Conservation (phyloP, 495 filamentous ascomycete species). For the Evernia prunastri region DNA sequence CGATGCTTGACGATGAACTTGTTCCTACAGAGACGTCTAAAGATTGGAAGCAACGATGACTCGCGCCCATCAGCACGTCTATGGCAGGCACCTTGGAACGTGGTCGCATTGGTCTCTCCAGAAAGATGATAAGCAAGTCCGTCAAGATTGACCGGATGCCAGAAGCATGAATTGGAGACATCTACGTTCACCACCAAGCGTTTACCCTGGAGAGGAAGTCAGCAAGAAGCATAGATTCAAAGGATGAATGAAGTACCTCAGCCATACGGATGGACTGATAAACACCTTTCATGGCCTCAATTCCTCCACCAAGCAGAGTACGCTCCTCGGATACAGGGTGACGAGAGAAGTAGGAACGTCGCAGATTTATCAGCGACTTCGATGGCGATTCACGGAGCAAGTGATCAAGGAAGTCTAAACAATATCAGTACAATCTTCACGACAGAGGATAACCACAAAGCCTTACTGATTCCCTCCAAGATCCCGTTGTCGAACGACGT, state of each 20-base stretch:
- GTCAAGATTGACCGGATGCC: constrained; percentile 30
- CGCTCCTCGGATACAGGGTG: constrained; percentile 32
- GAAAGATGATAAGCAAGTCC: constrained; percentile 15
- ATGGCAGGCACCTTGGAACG: neutral
- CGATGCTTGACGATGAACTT: constrained; percentile 59
- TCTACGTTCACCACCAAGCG: constrained; percentile 76
- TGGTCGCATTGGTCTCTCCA: neutral
- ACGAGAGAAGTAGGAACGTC: constrained; percentile 66
- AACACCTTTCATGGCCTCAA: constrained; percentile 76
- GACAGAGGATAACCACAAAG: neutral
- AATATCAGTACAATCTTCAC: constrained; percentile 22
- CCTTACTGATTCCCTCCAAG: constrained; percentile 70
- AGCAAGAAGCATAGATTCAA: constrained; percentile 11
- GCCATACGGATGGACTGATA: constrained; percentile 73
- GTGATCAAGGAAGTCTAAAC: constrained; percentile 75
- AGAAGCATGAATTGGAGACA: constrained; percentile 72
- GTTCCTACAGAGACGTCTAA: constrained; percentile 43
- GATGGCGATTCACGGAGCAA: constrained; percentile 70
- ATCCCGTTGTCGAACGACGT: constrained; percentile 54
- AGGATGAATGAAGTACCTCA: constrained; percentile 34
- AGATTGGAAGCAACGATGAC: constrained; percentile 10
- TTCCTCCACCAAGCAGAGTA: constrained; percentile 45
- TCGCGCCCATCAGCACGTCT: constrained; percentile 1
- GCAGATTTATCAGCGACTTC: constrained; percentile 55
- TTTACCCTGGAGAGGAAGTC: constrained; percentile 33